These are phyloP conservation scores for Zostera marina DNA, from an alignment of 116 monocot species.

Conservation along the genomic window DNA sequence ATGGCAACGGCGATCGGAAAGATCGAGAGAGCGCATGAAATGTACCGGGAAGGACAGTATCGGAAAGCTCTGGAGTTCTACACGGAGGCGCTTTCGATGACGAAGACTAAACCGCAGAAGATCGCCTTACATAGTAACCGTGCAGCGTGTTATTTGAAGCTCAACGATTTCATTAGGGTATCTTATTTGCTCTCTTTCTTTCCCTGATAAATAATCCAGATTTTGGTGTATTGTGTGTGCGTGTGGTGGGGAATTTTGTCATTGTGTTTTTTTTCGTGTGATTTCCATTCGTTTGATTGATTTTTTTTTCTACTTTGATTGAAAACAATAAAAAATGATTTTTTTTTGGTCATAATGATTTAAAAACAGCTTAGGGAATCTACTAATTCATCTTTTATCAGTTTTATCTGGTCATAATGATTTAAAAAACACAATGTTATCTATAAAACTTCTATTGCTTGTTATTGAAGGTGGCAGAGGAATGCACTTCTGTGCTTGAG, in stretches of 20 bases:
- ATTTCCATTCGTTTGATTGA: no score
- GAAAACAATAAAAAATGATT: no score
- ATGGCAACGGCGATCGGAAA: conserved; percentile 13
- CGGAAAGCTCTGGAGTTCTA: conserved; percentile 67
- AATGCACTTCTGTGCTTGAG: conserved; percentile 92
- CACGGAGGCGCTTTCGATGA: conserved; percentile 73
- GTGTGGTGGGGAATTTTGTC: no score
- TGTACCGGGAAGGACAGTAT: conserved; percentile 70
- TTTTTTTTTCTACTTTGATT: no score
- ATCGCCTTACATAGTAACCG: conserved; percentile 94
- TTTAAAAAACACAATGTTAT: not conserved
- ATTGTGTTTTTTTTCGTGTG: no score
- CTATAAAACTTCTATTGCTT: not conserved
- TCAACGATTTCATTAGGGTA: conserved; percentile 80
- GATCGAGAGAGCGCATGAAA: conserved; percentile 84
- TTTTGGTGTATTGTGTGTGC: no score
- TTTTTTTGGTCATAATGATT: no score
- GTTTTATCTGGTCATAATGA: no score
- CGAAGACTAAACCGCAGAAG: conserved; percentile 73
- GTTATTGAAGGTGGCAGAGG: conserved; percentile 61
- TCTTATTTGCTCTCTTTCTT: not conserved
- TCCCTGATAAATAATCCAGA: not conserved
- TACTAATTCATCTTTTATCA: no score
- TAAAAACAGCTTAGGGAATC: no score
- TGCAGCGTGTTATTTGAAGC: conserved; percentile 89